Base-by-base conservation (phyloP, 192 early-diverging fungal genomes). In the Backusella tarrabulga region DNA sequence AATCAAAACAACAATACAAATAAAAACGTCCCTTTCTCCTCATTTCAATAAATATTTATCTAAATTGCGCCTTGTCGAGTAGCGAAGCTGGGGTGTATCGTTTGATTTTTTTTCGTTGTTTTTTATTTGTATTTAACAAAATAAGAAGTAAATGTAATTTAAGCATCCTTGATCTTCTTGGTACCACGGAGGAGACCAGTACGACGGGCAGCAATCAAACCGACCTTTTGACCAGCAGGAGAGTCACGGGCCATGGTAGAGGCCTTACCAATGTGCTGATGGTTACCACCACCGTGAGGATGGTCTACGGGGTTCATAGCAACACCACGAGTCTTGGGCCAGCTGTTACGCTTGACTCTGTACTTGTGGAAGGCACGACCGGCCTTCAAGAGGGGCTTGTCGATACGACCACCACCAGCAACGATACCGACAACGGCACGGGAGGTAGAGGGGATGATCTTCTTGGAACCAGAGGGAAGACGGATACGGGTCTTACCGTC, bases 231-330 rank as follows among this genome's bases (percentile, higher is more conserved):
- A 88, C 98, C 98, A 76, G 98, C 91, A 41, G 95, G 93, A 79
- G 96, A 89, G 87, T 90, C 88, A 84, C 98, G 92, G 67, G 95
- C 88, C 71, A 99, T 90, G 76, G 97, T 99, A 83, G 97, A 98
- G 42, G 98, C 98, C 92, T 99, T 96, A 97, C 98, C 98, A 88
- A 99, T 98, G 89, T 99, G 97, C 92, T 99, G 98, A 88, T 99
- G 98, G 95, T 99, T 99, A 99, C 97, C 97, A 96, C 97, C 97
- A 95, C 94, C 93, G 86, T 95, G 94, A 79, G 92, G 92, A 92
- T 95, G 93, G 85, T 94, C 93, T 14, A 88, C 87, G 77, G 97
- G 97, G 94, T 99, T 99, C 97, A 99, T 99, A 87, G 97, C 97
- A 90, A 99, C 97, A 98, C 97, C 97, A 96, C 98, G 96, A 89